Base-by-base conservation (phyloP, 1,284 basidiomycete genomes). In the Ceratobasidium theobromae region DNA sequence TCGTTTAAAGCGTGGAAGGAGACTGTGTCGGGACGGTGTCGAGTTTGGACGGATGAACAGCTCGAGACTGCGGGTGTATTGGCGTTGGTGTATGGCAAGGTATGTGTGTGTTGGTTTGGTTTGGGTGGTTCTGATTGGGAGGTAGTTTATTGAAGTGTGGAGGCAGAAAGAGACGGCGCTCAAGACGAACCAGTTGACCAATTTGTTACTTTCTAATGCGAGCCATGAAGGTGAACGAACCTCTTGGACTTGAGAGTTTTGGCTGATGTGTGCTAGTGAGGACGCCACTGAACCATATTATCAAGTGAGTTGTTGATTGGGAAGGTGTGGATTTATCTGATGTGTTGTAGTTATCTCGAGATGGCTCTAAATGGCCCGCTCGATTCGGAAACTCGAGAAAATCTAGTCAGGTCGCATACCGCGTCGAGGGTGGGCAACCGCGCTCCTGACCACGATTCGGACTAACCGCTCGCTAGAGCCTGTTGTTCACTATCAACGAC, bases 1-100 rank as follows among this genome's bases (percentile, higher is more conserved):
- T 91, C 89, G 1, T 95, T 95, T 81, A 91, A 87, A 72, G 77
- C 83, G 2, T 95, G 92, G 92, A 85, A 85, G 0, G 88, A 95
- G 75, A 86, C 80, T 1, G 86, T 95, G 8, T 81, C 84, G 21
- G 91, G 91, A 2, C 80, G 85, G 46, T 88, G 84, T 71, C 80
- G 89, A 33, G 79, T 80, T 4, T 96, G 92, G 92, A 88, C 89
- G 11, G 91, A 94, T 68, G 91, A 95, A 72, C 91, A 95, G 74
- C 76, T 94, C 51, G 92, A 95, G 76, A 93, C 91, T 2, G 92
- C 91, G 0, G 87, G 87, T 43, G 89, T 94, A 3, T 79, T 95
- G n/a, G 87, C 91, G 16, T 77, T 94, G 25, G 89, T 95, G 9
- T 91, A 91, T 71, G 88, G 89, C 49, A 89, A 90, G 79, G 85